A percentile compares a stretch with the other conserved stretches of the same genome.
These are phyloP conservation scores for Fusarium kyushuense DNA, from an alignment of 2,329 filamentous ascomycete species.

Conservation along the genomic window DNA sequence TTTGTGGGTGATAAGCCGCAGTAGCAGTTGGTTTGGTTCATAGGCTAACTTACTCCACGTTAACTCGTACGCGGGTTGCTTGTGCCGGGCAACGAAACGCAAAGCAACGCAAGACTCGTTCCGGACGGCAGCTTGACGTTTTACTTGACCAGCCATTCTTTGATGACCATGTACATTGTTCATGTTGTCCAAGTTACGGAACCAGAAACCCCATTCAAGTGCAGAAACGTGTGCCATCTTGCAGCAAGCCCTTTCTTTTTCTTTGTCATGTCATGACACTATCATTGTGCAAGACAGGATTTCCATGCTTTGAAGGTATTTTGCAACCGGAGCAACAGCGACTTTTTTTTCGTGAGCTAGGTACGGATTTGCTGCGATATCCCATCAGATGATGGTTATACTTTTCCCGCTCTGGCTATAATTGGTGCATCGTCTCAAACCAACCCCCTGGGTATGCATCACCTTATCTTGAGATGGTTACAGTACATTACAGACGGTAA, in stretches of 20 bases:
- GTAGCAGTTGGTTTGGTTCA: constrained; percentile 29
- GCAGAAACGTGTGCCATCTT: constrained; percentile 40
- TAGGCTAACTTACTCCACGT: constrained; percentile 13
- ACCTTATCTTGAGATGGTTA: constrained; percentile 24
- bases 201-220: constrained; percentile 38
- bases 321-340: constrained; percentile 28
- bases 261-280: constrained; percentile 12
- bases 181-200: constrained; percentile 40
- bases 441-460: constrained; percentile 14
- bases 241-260: constrained; percentile 1
- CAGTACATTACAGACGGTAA: neutral
- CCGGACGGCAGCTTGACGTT: constrained; percentile 24
- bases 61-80: constrained; percentile 3
- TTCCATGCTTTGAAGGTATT: constrained; percentile 40
- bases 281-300: constrained; percentile 19
- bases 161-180: constrained; percentile 33
- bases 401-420: constrained; percentile 15
- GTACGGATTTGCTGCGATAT: constrained; percentile 12
- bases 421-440: constrained; percentile 25
- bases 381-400: constrained; percentile 8
- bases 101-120: constrained; percentile 7
- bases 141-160: constrained; percentile 9
- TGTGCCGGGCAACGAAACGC: constrained; percentile 5
- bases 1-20: constrained; percentile 11
- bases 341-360: constrained; percentile 9